Evolutionary conservation across 164 flowering plant species (phyloP), one percentile per base, ranked within the genome.

Genomic region (Paratinospora sagittata): DNA sequence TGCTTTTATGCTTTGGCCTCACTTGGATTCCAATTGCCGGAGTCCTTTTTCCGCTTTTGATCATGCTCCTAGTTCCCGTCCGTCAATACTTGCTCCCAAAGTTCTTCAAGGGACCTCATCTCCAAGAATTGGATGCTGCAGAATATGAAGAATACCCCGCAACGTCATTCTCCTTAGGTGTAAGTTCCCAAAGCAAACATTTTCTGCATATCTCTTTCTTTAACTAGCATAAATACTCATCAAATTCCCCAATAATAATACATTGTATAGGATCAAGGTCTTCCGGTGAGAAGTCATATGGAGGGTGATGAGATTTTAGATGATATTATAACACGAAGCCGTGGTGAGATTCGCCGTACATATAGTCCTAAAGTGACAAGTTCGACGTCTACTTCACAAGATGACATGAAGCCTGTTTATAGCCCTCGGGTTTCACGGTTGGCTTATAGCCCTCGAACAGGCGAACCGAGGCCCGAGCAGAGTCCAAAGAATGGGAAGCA

Each of bases 1-100:
- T 93, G 84, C 88, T 93, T 55, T 3, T 85, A 14, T 91, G 97
- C 75, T 93, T 93, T 70, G 97, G 98, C 64, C 36, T 89, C 73
- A 91, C 98, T 26, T 93, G 98, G 98, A 88, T 93, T 70, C 98
- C 97, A 5, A 80, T 90, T 62, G 98, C 97, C 17, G 98, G 98
- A 3, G 89, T 93, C 47, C 90, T 93, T 52, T 93, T 93, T 82
- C 98, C 98, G 3, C 66, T 93, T 71, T 71, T 91, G 79, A 91
- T 91, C 76, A 91, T 93, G 97, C 97, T 93, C 72, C 89, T 93
- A 49, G 94, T 93, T 33, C 97, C 97, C 2, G 92, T 90, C 36
- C 78, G 97, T 34, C 98, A 93, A 66, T 91, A 93, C 78, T 36
- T 88, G 33, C 96, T 93, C 47, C 93, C 98, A 19, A 91, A 81